Evolutionary conservation across 164 flowering plant genomes (phyloP).

Genomic region (Macadamia tetraphylla): DNA sequence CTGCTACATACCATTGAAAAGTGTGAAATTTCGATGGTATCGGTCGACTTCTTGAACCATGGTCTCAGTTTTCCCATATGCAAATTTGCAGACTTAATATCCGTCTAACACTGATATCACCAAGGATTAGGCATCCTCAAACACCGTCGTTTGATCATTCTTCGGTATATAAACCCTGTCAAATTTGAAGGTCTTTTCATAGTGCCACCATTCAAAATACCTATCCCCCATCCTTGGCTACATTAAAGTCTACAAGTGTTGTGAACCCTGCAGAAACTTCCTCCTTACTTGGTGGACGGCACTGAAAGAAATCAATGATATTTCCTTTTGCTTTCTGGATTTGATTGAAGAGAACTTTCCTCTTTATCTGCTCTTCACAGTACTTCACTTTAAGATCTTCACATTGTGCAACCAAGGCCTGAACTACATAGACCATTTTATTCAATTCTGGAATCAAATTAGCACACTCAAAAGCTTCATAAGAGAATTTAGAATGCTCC

Average conservation of each 20-base stretch:
- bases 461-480: constrained; percentile 75
- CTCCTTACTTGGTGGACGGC: constrained; percentile 69
- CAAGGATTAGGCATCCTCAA: constrained; percentile 81
- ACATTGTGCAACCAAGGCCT: constrained; percentile 66
- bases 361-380: constrained; percentile 60
- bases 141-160: constrained; percentile 83
- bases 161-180: constrained; percentile 77
- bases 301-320: constrained; percentile 86
- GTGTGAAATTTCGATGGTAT: no score
- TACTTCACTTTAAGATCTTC: constrained; percentile 84
- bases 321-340: constrained; percentile 83
- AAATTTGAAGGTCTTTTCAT: constrained; percentile 65
- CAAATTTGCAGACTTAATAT: constrained; percentile 91
- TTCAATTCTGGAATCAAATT: constrained; percentile 73
- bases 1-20: no score
- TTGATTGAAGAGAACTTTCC: constrained; percentile 69
- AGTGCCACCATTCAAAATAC: constrained; percentile 39
- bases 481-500: constrained; percentile 56
- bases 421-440: constrained; percentile 70
- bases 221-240: constrained; percentile 83
- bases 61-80: constrained; percentile 69
- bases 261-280: constrained; percentile 48
- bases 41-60: no score
- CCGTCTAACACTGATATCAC: constrained; percentile 83
- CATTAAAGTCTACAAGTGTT: constrained; percentile 65